These are phyloP conservation scores for Hyphopichia khmerensis DNA, from an alignment of 1,139 yeast genomes.

Conservation along the genomic window DNA sequence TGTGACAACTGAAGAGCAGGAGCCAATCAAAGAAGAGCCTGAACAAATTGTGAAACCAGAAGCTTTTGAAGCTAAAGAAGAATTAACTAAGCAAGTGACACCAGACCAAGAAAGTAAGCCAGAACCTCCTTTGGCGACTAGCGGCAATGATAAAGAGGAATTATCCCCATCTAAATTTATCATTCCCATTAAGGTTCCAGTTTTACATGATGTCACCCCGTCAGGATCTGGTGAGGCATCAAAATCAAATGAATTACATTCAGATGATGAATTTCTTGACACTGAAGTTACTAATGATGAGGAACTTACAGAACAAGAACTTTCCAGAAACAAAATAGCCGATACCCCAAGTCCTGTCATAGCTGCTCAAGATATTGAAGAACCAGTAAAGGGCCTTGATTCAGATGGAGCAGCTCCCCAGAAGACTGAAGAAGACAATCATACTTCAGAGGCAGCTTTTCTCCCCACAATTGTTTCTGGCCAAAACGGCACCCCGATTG, in stretches of 20 bases:
- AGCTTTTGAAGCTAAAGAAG: no score
- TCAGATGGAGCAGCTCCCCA: conserved; percentile 1
- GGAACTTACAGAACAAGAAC: not conserved
- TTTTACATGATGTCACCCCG: not conserved
- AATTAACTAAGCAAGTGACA: no score
- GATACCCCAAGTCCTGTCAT: not conserved
- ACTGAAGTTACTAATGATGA: conserved; percentile 1
- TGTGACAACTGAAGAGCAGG: no score
- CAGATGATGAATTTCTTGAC: conserved; percentile 1
- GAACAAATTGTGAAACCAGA: no score
- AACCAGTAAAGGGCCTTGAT: not conserved
- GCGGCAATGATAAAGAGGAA: no score
- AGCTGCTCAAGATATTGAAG: not conserved
- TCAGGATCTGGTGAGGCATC: not conserved
- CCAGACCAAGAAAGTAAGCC: no score
- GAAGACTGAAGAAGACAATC: no score
- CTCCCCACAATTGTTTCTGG: conserved; percentile 3
- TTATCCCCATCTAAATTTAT: not conserved
- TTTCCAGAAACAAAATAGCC: not conserved
- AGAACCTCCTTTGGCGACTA: no score
- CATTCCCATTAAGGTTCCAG: conserved; percentile 2
- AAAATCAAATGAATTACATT: not conserved
- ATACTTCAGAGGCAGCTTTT: not conserved
- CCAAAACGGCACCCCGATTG: conserved; percentile 2
- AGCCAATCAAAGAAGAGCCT: no score